phyloP scores from a whole-genome alignment of 257 asterid species.

The Haberlea rhodopensis region DNA sequence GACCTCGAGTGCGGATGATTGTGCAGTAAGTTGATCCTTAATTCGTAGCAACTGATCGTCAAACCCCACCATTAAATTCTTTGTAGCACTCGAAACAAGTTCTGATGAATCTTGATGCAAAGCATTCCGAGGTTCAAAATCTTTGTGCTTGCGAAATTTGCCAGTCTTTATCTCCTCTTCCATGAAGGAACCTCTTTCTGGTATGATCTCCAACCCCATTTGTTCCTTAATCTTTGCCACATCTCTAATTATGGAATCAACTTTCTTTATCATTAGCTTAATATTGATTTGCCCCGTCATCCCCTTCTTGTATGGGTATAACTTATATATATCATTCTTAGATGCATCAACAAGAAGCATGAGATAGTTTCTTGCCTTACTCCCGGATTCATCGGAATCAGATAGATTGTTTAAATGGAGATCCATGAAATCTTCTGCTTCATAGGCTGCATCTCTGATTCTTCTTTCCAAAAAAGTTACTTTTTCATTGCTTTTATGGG shows the following conservation, averaged over 20 bases:
- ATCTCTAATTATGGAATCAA: slow-evolving; percentile 1
- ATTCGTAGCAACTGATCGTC: background rate
- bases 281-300: background rate
- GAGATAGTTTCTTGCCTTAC: no score
- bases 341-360: no score
- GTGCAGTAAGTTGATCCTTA: background rate
- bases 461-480: background rate
- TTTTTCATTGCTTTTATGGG: background rate
- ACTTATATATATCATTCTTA: no score
- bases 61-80: background rate
- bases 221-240: background rate
- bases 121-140: background rate
- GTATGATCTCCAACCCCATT: no score
- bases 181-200: no score
- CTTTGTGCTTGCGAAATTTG: background rate
- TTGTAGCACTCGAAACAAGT: background rate
- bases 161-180: background rate
- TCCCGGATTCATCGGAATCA: no score
- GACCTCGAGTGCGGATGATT: background rate
- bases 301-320: no score
- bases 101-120: background rate
- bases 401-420: background rate
- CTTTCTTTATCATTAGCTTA: background rate
- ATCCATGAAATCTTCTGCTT: slow-evolving; percentile 25
- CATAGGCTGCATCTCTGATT: slow-evolving; percentile 23